Conservation (phyloP, 1,139 yeast species). For the Debaryomyces sp. region DNA sequence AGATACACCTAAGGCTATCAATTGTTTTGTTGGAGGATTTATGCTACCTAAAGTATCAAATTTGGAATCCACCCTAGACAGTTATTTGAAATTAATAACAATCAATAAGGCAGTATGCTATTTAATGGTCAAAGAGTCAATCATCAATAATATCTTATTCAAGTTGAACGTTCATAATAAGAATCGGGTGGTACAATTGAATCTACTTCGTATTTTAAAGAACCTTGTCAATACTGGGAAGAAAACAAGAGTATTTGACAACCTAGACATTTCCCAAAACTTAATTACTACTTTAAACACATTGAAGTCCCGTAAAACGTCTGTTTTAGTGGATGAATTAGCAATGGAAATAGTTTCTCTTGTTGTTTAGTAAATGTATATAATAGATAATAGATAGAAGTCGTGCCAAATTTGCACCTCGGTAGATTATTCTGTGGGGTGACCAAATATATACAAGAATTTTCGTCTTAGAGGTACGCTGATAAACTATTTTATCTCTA, state of each 20-base stretch:
- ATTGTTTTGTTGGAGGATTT: slow-evolving; percentile 43
- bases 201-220: slow-evolving; percentile 36
- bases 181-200: slow-evolving; percentile 43
- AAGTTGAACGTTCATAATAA: slow-evolving; percentile 31
- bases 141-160: slow-evolving; percentile 30
- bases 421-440: slow-evolving; percentile 5
- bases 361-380: slow-evolving; percentile 6
- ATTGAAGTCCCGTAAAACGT: slow-evolving; percentile 27
- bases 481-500: neutral
- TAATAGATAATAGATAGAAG: neutral
- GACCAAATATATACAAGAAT: neutral
- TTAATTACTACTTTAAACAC: slow-evolving; percentile 14
- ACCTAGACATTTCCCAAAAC: neutral
- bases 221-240: slow-evolving; percentile 18
- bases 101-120: slow-evolving; percentile 21
- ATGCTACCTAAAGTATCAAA: slow-evolving; percentile 42
- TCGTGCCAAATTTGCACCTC: slow-evolving; percentile 5
- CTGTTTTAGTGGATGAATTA: slow-evolving; percentile 42
- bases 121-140: slow-evolving; percentile 28
- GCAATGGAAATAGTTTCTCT: slow-evolving; percentile 28
- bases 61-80: slow-evolving; percentile 44
- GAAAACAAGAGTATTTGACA: slow-evolving; percentile 7
- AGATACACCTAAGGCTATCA: slow-evolving; percentile 29
- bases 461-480: neutral
- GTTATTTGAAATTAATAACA: slow-evolving; percentile 37